phyloP scores from a whole-genome alignment of 148 eudicot genomes.

The Limonium bicolor region DNA sequence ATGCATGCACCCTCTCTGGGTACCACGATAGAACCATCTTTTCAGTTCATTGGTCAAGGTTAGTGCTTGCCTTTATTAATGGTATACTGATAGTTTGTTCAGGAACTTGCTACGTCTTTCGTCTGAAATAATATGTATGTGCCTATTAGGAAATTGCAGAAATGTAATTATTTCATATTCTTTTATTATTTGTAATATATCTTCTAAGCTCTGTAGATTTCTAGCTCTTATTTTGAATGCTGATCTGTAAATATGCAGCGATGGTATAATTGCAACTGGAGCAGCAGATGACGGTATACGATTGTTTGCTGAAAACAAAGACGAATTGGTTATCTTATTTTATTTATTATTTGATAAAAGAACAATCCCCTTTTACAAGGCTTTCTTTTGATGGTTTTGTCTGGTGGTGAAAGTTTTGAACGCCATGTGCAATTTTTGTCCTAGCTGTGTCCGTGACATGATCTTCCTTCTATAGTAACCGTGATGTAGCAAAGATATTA shows the following conservation, averaged over 20 bases:
- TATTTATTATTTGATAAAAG: not conserved
- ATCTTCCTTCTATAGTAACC: not conserved
- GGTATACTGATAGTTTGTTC: not conserved
- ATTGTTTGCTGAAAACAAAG: conserved; percentile 61
- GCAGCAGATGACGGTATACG: conserved; percentile 96
- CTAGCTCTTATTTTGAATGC: not conserved
- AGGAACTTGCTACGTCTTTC: not conserved
- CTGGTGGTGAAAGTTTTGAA: not conserved
- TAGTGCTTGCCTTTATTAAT: not conserved
- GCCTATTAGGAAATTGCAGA: not conserved
- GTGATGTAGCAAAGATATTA: not conserved
- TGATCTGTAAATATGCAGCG: conserved; percentile 31
- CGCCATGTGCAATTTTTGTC: no score
- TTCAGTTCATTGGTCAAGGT: conserved; percentile 96
- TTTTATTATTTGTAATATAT: not conserved
- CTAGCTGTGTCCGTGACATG: not conserved
- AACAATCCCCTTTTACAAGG: not conserved
- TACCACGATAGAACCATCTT: conserved; percentile 88
- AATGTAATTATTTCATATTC: no score
- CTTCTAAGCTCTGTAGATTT: not conserved
- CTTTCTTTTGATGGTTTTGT: not conserved
- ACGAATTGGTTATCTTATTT: conserved; percentile 29
- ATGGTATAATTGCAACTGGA: conserved; percentile 77
- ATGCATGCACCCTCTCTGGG: conserved; percentile 78
- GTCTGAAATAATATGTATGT: not conserved